phyloP scores from a whole-genome alignment of 805 yeast genomes.

The Starmerella sp. region DNA sequence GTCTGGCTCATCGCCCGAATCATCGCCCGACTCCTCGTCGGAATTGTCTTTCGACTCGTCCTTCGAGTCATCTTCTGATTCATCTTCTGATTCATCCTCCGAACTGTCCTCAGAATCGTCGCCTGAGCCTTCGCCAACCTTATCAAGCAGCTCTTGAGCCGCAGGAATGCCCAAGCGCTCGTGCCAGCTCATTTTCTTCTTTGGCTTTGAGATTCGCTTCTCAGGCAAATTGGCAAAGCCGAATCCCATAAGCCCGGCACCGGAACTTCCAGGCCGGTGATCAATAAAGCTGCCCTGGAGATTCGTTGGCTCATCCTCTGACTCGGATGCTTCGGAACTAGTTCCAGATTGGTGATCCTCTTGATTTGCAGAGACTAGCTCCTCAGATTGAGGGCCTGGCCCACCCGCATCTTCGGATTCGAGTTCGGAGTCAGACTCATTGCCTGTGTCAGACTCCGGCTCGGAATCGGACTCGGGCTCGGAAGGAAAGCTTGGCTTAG shows the following conservation, averaged over 20 bases:
- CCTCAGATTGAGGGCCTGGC: too few species aligned
- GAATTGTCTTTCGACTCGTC: slow-evolving; percentile 31
- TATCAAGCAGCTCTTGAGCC: slow-evolving; percentile 9
- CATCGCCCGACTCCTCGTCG: slow-evolving; percentile 41
- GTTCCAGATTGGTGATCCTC: neutral
- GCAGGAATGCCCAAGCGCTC: slow-evolving; percentile 22
- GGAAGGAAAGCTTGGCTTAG: neutral
- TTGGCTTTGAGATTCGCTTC: slow-evolving; percentile 12
- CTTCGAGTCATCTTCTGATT: slow-evolving; percentile 34
- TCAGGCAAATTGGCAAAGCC: slow-evolving; percentile 35
- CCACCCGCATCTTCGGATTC: neutral
- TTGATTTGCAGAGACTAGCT: too few species aligned
- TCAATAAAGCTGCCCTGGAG: slow-evolving; percentile 42
- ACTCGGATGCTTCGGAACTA: neutral
- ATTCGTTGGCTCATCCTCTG: slow-evolving; percentile 13
- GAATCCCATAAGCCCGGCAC: slow-evolving; percentile 37
- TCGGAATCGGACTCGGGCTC: slow-evolving; percentile 4
- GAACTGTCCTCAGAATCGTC: neutral
- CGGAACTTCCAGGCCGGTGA: slow-evolving; percentile 37
- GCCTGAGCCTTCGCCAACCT: neutral
- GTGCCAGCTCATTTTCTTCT: slow-evolving; percentile 20
- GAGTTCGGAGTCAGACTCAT: neutral
- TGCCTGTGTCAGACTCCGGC: slow-evolving; percentile 23
- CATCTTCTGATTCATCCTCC: slow-evolving; percentile 34
- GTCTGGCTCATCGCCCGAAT: slow-evolving; percentile 21